These are phyloP conservation scores for Dendrocalamus sinicus DNA, from an alignment of 176 grass and related monocot genomes.

Conservation along the genomic window DNA sequence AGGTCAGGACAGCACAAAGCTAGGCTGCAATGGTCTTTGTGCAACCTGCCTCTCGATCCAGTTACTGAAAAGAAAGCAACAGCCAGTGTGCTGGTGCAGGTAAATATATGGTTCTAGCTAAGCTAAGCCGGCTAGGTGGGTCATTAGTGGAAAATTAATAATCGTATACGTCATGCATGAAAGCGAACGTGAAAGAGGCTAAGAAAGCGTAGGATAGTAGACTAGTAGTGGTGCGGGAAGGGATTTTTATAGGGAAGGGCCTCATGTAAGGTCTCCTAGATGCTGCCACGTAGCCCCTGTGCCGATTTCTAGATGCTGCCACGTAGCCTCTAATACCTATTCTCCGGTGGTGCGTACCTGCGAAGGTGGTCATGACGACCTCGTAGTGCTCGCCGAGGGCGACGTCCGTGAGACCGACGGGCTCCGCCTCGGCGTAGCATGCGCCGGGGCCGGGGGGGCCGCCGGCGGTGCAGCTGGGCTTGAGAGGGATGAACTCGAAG, in stretches of 20 bases:
- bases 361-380: slow-evolving; percentile 85
- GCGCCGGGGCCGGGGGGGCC: not conserved
- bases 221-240: too few species aligned
- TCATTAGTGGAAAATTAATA: not conserved
- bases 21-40: too few species aligned
- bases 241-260: too few species aligned
- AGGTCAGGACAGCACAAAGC: not conserved
- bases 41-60: not conserved
- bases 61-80: slow-evolving; percentile 9
- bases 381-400: slow-evolving; percentile 81
- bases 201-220: not conserved
- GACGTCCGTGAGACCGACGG: slow-evolving; percentile 76
- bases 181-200: not conserved
- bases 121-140: not conserved
- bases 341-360: slow-evolving; percentile 50
- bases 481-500: slow-evolving; percentile 91
- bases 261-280: too few species aligned
- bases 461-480: not conserved
- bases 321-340: too few species aligned
- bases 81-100: not conserved
- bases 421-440: slow-evolving; percentile 50
- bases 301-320: too few species aligned
- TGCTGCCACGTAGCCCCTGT: too few species aligned
- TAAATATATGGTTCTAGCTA: not conserved
- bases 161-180: slow-evolving; percentile 8